phyloP scores from a whole-genome alignment of 805 yeast species.

The Kurtzmaniella cleridarum region DNA sequence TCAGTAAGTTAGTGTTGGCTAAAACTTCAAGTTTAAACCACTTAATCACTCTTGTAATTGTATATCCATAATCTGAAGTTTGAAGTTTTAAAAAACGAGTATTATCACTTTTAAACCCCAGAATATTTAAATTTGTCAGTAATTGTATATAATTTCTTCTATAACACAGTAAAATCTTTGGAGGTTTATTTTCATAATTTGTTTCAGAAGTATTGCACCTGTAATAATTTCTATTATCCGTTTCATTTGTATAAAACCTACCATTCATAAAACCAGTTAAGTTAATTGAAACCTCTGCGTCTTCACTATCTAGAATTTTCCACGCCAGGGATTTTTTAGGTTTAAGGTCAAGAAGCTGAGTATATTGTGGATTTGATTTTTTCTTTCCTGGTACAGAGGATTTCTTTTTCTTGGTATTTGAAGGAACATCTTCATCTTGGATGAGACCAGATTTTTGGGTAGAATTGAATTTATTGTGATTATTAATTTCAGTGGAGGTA shows the following conservation, averaged over 20 bases:
- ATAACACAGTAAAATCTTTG: constrained; percentile 41
- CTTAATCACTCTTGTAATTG: constrained; percentile 31
- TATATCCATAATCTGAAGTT: constrained; percentile 31
- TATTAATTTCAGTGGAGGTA: neutral
- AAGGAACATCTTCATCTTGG: too few relatives aligned
- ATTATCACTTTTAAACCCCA: constrained; percentile 18
- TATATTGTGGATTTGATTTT: constrained; percentile 6
- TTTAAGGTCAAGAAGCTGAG: constrained; percentile 25
- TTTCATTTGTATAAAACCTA: constrained; percentile 35
- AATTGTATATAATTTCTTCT: constrained; percentile 39
- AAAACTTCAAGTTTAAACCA: constrained; percentile 32
- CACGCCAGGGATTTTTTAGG: constrained; percentile 10
- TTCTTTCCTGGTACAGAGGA: neutral
- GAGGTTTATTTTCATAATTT: constrained; percentile 6
- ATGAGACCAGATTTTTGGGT: neutral
- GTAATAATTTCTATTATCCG: constrained; percentile 31
- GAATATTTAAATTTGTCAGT: constrained; percentile 23
- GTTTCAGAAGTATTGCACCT: constrained; percentile 3
- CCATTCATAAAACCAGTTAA: constrained; percentile 39
- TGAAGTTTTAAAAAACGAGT: constrained; percentile 25
- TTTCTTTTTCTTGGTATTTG: neutral
- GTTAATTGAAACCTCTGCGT: constrained; percentile 18
- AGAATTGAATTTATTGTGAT: constrained; percentile 2
- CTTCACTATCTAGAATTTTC: constrained; percentile 25
- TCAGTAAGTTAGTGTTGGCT: constrained; percentile 30